phyloP scores from a whole-genome alignment of 2,329 filamentous ascomycete species.

The Fonsecaea erecta region DNA sequence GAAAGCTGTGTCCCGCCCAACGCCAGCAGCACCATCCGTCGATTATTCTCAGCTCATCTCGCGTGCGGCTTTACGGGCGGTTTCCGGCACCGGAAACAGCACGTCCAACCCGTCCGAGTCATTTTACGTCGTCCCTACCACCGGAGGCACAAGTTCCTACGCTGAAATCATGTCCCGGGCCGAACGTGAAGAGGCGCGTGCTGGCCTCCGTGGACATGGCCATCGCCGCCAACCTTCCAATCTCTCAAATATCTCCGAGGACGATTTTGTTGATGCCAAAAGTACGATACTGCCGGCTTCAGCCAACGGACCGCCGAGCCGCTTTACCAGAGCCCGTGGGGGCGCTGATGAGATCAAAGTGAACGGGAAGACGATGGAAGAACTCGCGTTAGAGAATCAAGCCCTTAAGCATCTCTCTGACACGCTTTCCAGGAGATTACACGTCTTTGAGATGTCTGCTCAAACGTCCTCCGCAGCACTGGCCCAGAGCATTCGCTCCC shows the following conservation, averaged over 20 bases:
- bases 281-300: slow-evolving; percentile 58
- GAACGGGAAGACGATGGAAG: slow-evolving; percentile 73
- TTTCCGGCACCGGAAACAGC: slow-evolving; percentile 70
- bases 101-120: slow-evolving; percentile 65
- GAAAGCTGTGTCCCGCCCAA: slow-evolving; percentile 20
- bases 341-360: slow-evolving; percentile 32
- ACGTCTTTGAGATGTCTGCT: slow-evolving; percentile 89
- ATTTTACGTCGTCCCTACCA: slow-evolving; percentile 93
- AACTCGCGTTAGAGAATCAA: slow-evolving; percentile 85
- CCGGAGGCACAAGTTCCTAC: slow-evolving; percentile 89
- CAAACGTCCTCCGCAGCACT: slow-evolving; percentile 85
- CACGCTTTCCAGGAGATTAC: slow-evolving; percentile 82
- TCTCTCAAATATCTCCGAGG: slow-evolving; percentile 69
- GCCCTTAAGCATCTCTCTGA: slow-evolving; percentile 84
- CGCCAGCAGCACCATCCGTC: slow-evolving; percentile 55
- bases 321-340: slow-evolving; percentile 25
- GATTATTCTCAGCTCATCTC: slow-evolving; percentile 86
- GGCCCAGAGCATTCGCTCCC: slow-evolving; percentile 73
- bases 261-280: slow-evolving; percentile 87
- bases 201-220: slow-evolving; percentile 30
- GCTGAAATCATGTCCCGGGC: slow-evolving; percentile 75
- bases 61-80: slow-evolving; percentile 77
- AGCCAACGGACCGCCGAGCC: slow-evolving; percentile 41
- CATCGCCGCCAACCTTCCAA: slow-evolving; percentile 43
- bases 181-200: slow-evolving; percentile 49